These are phyloP conservation scores for Ophiosphaerella korrae DNA, from an alignment of 2,329 filamentous ascomycete genomes.

Conservation along the genomic window DNA sequence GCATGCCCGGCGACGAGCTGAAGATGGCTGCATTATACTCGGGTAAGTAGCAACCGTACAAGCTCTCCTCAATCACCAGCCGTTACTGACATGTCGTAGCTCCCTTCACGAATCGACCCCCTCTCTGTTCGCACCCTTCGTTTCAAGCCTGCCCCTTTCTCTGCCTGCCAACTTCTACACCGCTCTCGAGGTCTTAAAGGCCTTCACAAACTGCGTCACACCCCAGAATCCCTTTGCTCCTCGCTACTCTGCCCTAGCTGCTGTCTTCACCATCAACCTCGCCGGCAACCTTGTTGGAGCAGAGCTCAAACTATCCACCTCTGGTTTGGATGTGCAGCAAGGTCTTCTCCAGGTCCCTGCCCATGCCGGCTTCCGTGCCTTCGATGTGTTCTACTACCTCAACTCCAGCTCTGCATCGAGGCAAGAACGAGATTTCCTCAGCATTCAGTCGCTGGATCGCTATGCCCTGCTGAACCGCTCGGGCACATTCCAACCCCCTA, in stretches of 20 bases:
- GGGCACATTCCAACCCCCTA: constrained; percentile 81
- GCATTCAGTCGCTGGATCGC: constrained; percentile 74
- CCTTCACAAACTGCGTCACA: constrained; percentile 86
- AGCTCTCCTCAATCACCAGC: not conserved
- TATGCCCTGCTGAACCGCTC: constrained; percentile 83
- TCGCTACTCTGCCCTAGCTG: constrained; percentile 78
- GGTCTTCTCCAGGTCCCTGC: constrained; percentile 81
- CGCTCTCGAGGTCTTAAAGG: constrained; percentile 78
- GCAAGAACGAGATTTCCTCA: constrained; percentile 85
- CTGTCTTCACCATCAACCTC: constrained; percentile 81
- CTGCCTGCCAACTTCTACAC: constrained; percentile 77
- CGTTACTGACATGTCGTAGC: constrained; percentile 53
- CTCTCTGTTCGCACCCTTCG: constrained; percentile 80
- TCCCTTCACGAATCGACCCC: constrained; percentile 89
- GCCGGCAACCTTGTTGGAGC: constrained; percentile 78
- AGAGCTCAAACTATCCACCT: constrained; percentile 77
- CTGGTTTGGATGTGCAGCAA: constrained; percentile 81
- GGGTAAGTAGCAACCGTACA: constrained; percentile 62
- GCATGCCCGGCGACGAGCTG: constrained; percentile 89
- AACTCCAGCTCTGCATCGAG: constrained; percentile 88
- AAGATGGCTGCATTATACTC: constrained; percentile 91
- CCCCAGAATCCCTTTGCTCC: constrained; percentile 86
- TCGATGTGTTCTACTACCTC: constrained; percentile 97
- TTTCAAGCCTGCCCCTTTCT: constrained; percentile 78
- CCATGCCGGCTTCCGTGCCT: constrained; percentile 83